Conservation (phyloP, 2,329 filamentous ascomycete species). For the Penicillium capsulatum region DNA sequence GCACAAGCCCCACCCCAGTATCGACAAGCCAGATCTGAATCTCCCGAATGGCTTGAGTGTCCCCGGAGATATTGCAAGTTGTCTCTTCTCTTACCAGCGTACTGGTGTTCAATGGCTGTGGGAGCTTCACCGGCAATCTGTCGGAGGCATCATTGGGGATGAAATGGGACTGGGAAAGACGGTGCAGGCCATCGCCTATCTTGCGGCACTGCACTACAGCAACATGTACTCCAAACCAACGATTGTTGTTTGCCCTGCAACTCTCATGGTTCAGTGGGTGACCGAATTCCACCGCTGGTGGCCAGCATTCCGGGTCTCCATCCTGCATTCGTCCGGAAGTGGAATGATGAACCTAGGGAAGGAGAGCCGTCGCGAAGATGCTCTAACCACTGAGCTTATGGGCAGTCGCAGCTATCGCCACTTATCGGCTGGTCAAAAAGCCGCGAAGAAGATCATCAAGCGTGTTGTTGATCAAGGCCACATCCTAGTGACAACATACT, state of each 20-base stretch:
- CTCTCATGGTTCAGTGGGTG: constrained; percentile 95
- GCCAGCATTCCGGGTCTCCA: constrained; percentile 95
- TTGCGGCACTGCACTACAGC: constrained; percentile 90
- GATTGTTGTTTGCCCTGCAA: constrained; percentile 89
- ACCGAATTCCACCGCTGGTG: constrained; percentile 99
- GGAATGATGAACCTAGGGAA: constrained; percentile 80
- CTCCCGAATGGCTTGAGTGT: constrained; percentile 73
- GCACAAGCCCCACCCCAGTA: constrained; percentile 74
- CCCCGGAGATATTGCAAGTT: constrained; percentile 88
- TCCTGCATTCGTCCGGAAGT: constrained; percentile 90
- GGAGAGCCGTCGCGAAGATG: constrained; percentile 60
- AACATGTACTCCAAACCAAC: constrained; percentile 77
- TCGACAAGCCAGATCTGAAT: constrained; percentile 63
- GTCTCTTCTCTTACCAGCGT: constrained; percentile 94
- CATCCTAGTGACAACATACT: constrained; percentile 92
- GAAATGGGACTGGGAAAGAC: constrained; percentile 99
- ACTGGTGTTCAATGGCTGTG: constrained; percentile 95
- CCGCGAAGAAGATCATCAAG: constrained; percentile 75
- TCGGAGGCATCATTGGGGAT: constrained; percentile 92
- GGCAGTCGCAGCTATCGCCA: constrained; percentile 41
- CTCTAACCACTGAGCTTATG: constrained; percentile 56
- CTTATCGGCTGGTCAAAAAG: constrained; percentile 54
- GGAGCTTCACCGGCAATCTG: constrained; percentile 81
- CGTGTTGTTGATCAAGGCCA: constrained; percentile 80
- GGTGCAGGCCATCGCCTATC: constrained; percentile 72